Evolutionary conservation across 495 filamentous ascomycete genomes (phyloP), one percentile per base, ranked within the genome.

Genomic region (Venustampulla echinocandica): DNA sequence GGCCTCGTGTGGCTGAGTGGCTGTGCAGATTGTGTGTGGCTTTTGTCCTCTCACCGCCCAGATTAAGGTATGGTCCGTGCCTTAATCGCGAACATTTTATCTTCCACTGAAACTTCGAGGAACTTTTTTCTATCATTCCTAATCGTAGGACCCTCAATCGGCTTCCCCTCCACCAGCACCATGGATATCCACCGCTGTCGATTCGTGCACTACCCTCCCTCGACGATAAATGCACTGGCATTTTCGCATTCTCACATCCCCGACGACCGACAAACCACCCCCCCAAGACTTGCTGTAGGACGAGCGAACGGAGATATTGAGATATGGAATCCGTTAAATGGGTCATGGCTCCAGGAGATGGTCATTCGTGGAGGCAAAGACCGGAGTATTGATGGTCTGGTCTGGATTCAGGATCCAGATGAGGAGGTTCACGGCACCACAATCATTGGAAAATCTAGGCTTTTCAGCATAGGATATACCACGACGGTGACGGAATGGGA

Each of bases 181-280:
- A 95, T 99, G 87, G 92, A 97, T 68, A 82, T 97, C 57, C 93
- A 99, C 68, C 85, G 92, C 60, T 94, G 89, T 56, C 87, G 92
- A 56, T 99, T 97, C 69, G 84, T 99, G 34, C 84, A 84, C n/a
- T 97, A 89, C 61, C 89, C 87, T 44, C 80, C 88, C 2, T 85
- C 90, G 30, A 84, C 88, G 21, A 96, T 99, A 61, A 96, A 93
- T 66, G 81, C 87, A 33, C 75, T 96, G 56, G 87, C 89, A 46
- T 97, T 99, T 64, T 94, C 93, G 0, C 87, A 95, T 57, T 70
- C 82, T 10, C 77, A 79, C 10, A 72, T 79, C 39, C 72, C 73
- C 20, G 82, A 73, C 50, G 70, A 84, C 36, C 52, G 56, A 34
- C 64, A 68, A 41, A 52, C 60, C 13, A 54, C 64, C 20, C 65